Conservation (phyloP, 257 asterid genomes). For the Eucommia ulmoides region DNA sequence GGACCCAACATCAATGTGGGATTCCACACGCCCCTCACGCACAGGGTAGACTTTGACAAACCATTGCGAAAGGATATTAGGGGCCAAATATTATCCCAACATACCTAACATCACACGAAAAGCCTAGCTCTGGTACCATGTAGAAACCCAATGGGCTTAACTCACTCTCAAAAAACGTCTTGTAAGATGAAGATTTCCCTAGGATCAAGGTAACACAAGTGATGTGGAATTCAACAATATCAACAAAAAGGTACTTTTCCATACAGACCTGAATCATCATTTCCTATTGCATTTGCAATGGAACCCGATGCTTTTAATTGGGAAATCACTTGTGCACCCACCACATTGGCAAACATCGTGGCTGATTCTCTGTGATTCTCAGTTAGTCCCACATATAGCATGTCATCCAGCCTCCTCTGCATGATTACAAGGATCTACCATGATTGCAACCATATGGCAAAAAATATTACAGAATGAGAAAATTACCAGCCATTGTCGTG, state of each 20-base stretch:
- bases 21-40: too few relatives aligned
- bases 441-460: constrained; percentile 14
- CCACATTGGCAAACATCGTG: constrained; percentile 74
- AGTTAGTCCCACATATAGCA: constrained; percentile 92
- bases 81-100: neutral
- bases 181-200: too few relatives aligned
- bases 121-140: neutral
- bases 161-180: neutral
- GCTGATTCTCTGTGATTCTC: constrained; percentile 95
- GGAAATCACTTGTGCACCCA: constrained; percentile 87
- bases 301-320: constrained; percentile 36
- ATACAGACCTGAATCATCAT: constrained; percentile 34
- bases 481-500: constrained; percentile 6
- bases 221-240: neutral
- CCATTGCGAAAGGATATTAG: neutral
- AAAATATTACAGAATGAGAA: constrained; percentile 12
- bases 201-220: neutral
- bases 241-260: neutral
- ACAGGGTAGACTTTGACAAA: too few relatives aligned
- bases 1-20: too few relatives aligned
- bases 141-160: neutral
- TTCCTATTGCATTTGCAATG: constrained; percentile 20
- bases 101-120: neutral
- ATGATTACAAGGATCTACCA: constrained; percentile 34
- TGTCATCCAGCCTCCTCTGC: constrained; percentile 82